Conservation (phyloP, 2,329 filamentous ascomycete species). For the Alternaria consortialis region DNA sequence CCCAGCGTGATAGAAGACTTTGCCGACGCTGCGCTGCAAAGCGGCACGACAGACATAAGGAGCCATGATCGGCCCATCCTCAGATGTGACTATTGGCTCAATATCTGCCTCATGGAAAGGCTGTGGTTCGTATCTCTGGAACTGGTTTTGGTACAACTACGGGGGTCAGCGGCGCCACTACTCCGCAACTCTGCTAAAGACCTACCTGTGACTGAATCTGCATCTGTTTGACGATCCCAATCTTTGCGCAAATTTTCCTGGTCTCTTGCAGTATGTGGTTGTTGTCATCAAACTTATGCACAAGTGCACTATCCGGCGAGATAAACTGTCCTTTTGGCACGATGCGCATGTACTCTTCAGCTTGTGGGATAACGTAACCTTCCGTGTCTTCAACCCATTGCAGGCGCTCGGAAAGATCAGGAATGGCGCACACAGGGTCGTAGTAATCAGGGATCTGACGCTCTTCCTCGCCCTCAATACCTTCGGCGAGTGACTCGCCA, state of each 20-base stretch:
- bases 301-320: constrained; percentile 76
- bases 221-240: constrained; percentile 99
- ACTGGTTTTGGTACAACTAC: constrained; percentile 96
- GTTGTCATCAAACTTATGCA: constrained; percentile 86
- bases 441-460: constrained; percentile 93
- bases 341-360: constrained; percentile 82
- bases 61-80: constrained; percentile 88
- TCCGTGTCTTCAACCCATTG: constrained; percentile 91
- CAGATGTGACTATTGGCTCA: constrained; percentile 86
- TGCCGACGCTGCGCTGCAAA: constrained; percentile 88
- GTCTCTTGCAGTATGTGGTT: constrained; percentile 97
- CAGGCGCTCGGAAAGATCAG: constrained; percentile 79
- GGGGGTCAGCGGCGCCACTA: constrained; percentile 21
- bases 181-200: constrained; percentile 10
- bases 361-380: constrained; percentile 86
- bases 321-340: constrained; percentile 79
- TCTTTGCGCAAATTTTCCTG: constrained; percentile 93
- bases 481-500: constrained; percentile 86
- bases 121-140: constrained; percentile 92
- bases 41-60: constrained; percentile 82
- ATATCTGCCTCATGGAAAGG: constrained; percentile 88
- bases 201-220: constrained; percentile 92
- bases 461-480: constrained; percentile 85
- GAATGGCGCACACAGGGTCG: constrained; percentile 83
- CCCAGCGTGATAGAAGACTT: constrained; percentile 94